Evolutionary conservation across 495 filamentous ascomycete species (phyloP).

Genomic region (Cetradonia linearis): DNA sequence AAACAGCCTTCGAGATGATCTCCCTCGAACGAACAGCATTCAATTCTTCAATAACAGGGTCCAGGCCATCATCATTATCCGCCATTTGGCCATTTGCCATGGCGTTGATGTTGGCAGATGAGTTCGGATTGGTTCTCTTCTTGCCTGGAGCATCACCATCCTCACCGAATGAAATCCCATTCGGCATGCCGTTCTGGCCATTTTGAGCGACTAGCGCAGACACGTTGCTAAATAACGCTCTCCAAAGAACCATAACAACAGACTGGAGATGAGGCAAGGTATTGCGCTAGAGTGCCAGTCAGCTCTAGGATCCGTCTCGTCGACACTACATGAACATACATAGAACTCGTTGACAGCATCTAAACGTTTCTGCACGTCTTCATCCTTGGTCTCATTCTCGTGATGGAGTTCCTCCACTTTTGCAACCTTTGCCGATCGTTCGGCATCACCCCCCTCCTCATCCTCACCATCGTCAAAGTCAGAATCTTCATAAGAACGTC

Average conservation of each 20-base stretch:
- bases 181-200: conserved; percentile 36
- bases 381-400: conserved; percentile 48
- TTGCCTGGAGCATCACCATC: conserved; percentile 20
- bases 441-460: conserved; percentile 24
- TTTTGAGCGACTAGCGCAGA: conserved; percentile 45
- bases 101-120: conserved; percentile 26
- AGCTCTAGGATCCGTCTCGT: conserved; percentile 15
- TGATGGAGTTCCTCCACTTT: conserved; percentile 26
- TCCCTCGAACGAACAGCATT: conserved; percentile 73
- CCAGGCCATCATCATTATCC: conserved; percentile 29
- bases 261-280: conserved; percentile 82
- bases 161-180: conserved; percentile 32
- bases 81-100: conserved; percentile 26
- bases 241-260: conserved; percentile 85
- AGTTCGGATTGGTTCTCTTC: conserved; percentile 26
- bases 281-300: conserved; percentile 43
- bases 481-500: conserved; percentile 29
- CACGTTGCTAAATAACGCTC: conserved; percentile 74
- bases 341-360: conserved; percentile 75
- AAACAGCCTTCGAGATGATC: conserved; percentile 82
- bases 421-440: conserved; percentile 27
- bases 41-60: conserved; percentile 54
- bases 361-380: conserved; percentile 52
- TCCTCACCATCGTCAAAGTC: conserved; percentile 25
- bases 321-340: conserved; percentile 42